Evolutionary conservation across 2,329 filamentous ascomycete genomes (phyloP).

Genomic region (Ophiocordyceps camponoti-saundersi): DNA sequence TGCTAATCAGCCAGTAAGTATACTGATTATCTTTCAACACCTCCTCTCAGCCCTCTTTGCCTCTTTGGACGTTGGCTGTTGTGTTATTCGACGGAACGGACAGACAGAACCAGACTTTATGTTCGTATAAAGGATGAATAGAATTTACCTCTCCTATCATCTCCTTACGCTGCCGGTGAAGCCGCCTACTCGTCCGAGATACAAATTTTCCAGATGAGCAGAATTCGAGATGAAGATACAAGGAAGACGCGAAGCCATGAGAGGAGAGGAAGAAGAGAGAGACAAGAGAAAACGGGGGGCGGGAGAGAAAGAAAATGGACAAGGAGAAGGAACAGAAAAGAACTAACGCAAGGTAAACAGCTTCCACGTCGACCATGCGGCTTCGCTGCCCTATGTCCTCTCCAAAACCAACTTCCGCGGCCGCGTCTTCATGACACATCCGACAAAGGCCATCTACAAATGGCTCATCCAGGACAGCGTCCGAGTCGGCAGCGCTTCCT

Average conservation of each 20-base stretch:
- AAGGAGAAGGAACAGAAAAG: neutral
- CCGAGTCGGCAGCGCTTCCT: constrained; percentile 60
- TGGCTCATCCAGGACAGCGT: constrained; percentile 98
- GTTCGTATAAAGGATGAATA: constrained; percentile 19
- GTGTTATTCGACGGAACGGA: constrained; percentile 1
- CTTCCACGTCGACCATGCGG: constrained; percentile 98
- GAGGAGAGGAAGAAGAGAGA: neutral
- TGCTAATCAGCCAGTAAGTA: constrained; percentile 96
- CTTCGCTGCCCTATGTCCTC: constrained; percentile 91
- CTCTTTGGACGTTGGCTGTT: neutral
- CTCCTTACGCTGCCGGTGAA: constrained; percentile 3
- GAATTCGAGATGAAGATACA: too few relatives aligned
- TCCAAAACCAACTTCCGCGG: constrained; percentile 97
- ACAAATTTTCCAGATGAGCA: neutral
- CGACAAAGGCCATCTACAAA: constrained; percentile 98
- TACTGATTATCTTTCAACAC: constrained; percentile 1
- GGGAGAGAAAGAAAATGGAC: too few relatives aligned
- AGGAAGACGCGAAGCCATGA: too few relatives aligned
- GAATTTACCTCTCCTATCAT: constrained; percentile 11
- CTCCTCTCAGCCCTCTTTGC: neutral
- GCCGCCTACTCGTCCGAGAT: neutral
- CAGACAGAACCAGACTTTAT: neutral
- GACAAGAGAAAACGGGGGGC: too few relatives aligned
- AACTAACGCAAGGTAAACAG: constrained; percentile 26
- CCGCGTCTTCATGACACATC: constrained; percentile 97